phyloP scores from a whole-genome alignment of 179 eudicot species.

The Kewa caespitosa region DNA sequence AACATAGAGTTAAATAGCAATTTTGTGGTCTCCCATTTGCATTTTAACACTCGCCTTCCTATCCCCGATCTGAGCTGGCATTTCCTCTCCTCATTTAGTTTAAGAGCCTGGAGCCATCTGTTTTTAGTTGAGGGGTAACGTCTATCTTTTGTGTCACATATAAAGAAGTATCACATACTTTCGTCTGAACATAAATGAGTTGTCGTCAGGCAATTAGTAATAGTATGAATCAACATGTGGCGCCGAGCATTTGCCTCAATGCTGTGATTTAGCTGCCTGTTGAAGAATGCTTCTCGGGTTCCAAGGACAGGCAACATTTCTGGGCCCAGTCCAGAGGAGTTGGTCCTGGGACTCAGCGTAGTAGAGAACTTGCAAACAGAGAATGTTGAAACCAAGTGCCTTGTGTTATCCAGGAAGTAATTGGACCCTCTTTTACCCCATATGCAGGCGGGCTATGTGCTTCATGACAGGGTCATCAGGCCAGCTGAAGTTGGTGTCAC shows the following conservation, averaged over 20 bases:
- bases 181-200: neutral
- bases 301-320: too few relatives aligned
- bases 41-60: neutral
- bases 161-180: neutral
- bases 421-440: neutral
- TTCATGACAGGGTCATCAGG: constrained; percentile 80
- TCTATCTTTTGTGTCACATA: neutral
- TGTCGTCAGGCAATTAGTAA: neutral
- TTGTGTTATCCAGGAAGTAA: neutral
- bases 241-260: too few relatives aligned
- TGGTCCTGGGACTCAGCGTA: neutral
- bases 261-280: too few relatives aligned
- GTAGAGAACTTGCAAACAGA: neutral
- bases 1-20: neutral
- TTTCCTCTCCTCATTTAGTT: neutral
- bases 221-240: too few relatives aligned
- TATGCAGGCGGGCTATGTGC: constrained; percentile 70
- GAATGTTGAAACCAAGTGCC: neutral
- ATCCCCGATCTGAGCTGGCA: neutral
- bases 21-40: neutral
- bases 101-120: too few relatives aligned
- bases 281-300: too few relatives aligned
- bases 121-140: neutral
- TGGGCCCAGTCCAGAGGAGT: too few relatives aligned
- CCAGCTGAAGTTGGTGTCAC: constrained; percentile 99